Base-by-base conservation (phyloP, 805 yeast genomes). In the Saturnispora serradocipensis region DNA sequence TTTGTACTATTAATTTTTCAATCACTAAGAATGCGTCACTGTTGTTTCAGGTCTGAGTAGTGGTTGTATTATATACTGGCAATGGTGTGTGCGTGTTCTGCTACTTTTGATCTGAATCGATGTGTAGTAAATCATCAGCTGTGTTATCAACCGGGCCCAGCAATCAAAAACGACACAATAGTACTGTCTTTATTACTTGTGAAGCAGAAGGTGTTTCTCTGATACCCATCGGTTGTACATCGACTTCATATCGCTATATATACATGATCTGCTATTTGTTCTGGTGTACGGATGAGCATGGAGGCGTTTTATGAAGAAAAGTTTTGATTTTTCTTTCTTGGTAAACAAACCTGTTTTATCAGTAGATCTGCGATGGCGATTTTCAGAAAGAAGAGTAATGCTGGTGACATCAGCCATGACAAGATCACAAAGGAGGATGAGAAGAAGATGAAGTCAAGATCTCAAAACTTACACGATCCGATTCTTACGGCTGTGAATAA, bases 401-500 rank as follows among this genome's bases (percentile, higher is more conserved):
- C 63, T 45, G 54, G 44, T 18, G 62, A 57, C 18, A 20, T 48
- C 28, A 18, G 34, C 8, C 50, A 55, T 35, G 50, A 44, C 27
- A 73, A 74, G 56, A 61, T 80, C 51, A 73, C 81, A 9, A 71
- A 72, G 49, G 78, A 71, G 18, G 84, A 80, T 57, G 74, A 72
- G 35, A 72, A 72, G 46, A 70, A 80, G 54, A 76, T 79, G 60
- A 84, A 84, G 61, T 73, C 79, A 60, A 78, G 86, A 59, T 75
- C 88, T 1, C 82, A 81, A 40, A 78, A 84, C 51, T 81, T 84
- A 32, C 88, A 85, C 59, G 97, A 89, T 69, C 97, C 97, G n/a
- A 83, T 93, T 54, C 72, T 93, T 56, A 77, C 84, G 36, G 99
- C 99, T 3, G 95, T 93, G 45, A 89, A 86, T 63, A 98, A 91